Base-by-base conservation (phyloP, 148 eudicot species). In the Nyssa sinensis region DNA sequence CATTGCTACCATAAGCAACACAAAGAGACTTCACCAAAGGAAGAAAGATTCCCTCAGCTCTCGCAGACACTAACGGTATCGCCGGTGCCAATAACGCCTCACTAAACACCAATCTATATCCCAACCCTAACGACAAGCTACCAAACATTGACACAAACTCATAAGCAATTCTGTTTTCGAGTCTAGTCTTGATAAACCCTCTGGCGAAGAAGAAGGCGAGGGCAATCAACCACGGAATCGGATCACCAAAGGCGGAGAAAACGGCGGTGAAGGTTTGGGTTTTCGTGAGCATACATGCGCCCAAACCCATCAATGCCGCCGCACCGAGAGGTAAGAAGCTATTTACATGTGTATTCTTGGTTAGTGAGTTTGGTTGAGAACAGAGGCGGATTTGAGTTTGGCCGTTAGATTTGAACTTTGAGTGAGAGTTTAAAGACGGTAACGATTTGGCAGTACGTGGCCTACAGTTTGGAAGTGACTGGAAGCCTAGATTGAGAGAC, bases 161-260 rank as follows among this genome's bases (percentile, higher is more conserved):
- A 67, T 89, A 91, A 3, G 98, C 98, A 35, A 93, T 86, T 51
- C 96, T 80, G 74, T 93, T 89, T 0, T 94, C 97, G 3, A 95
- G 87, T 0, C 99, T 97, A 2, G 97, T 92, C 32, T 95, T 95
- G 49, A 95, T 89, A 70, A 95, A 95, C 2, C 98, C 98, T 2
- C 97, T 73, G 7, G 98, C 98, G 71, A 94, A 94, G 85, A 94
- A 94, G 88, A 94, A 94, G 0, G 98, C 97, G 13, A 94, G 84
- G 0, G 97, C 97, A 51, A 94, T 94, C 1, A 94, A 72, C 98
- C 98, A 94, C 0, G 97, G 97, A 28, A 94, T 92, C 0, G 96
- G 97, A 69, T 90, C 98, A 2, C 96, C 94, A 57, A 93, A 92
- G 4, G 99, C 99, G 27, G 98, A 95, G 75, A 95, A 93, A 0